A percentile compares a stretch with the other conserved stretches of the same genome.
Evolutionary conservation across 176 grass and related monocot genomes (phyloP).

Genomic region (Olyra latifolia): DNA sequence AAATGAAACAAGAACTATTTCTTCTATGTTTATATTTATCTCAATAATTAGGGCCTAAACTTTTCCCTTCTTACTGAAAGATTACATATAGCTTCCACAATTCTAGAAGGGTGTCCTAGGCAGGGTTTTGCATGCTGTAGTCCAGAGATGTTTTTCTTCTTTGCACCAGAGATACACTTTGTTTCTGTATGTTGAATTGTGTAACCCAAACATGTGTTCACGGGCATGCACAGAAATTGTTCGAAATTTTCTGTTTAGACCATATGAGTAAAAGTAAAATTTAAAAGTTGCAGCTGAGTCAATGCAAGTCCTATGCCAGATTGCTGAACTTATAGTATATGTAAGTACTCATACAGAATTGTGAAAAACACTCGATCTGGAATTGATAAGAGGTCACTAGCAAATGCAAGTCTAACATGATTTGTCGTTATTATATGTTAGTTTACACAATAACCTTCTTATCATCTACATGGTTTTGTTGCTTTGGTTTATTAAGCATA

Average conservation of each 20-base stretch:
- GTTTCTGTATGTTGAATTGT: neutral
- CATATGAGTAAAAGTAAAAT: neutral
- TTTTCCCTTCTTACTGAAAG: neutral
- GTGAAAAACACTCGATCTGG: neutral
- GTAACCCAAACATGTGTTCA: neutral
- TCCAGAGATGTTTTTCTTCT: neutral
- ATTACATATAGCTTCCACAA: neutral
- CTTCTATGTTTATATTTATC: neutral
- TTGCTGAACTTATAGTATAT: constrained; percentile 9
- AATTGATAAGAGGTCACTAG: neutral
- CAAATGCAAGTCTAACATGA: neutral
- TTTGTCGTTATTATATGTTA: neutral
- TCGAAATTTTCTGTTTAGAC: neutral
- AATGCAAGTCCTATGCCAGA: neutral
- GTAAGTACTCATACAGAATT: neutral
- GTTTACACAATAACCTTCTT: neutral
- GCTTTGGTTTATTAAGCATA: neutral
- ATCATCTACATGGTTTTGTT: neutral
- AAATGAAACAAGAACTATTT: constrained; percentile 6
- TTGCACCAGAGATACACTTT: neutral
- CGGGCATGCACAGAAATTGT: neutral
- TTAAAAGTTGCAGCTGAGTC: neutral
- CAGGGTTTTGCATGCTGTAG: neutral
- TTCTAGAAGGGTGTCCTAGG: neutral
- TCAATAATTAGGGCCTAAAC: neutral